Conservation (phyloP, 163 green algal species). For the Coccomyxa subellipsoidea region DNA sequence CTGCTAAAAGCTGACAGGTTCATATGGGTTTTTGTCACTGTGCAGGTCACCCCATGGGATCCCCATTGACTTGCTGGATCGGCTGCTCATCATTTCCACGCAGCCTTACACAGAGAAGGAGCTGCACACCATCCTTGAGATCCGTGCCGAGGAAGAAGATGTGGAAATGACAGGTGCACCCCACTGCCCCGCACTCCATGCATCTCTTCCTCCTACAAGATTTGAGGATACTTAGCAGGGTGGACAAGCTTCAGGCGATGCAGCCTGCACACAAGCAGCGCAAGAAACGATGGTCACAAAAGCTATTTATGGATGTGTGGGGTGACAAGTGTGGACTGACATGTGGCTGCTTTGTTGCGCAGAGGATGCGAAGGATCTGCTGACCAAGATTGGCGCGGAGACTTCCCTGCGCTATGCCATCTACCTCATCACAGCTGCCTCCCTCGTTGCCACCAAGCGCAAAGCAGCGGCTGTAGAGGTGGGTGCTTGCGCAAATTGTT, state of each 20-base stretch:
- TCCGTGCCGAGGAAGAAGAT: conserved; percentile 93
- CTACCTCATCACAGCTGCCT: conserved; percentile 90
- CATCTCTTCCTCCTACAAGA: no score
- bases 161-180: conserved; percentile 75
- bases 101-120: conserved; percentile 89
- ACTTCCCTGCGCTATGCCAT: conserved; percentile 92
- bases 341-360: background rate
- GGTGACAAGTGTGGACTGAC: background rate
- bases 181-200: background rate
- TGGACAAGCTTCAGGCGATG: no score
- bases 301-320: background rate
- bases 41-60: conserved; percentile 87
- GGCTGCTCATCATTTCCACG: conserved; percentile 68
- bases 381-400: conserved; percentile 93
- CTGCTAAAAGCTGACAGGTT: no score
- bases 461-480: no score
- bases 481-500: no score
- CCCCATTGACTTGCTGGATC: conserved; percentile 97
- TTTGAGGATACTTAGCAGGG: no score
- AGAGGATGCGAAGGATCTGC: conserved; percentile 90
- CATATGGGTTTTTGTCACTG: background rate
- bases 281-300: background rate
- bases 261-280: no score
- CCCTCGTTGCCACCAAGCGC: conserved; percentile 78
- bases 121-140: conserved; percentile 92